These are phyloP conservation scores for Agaricus subrufescens DNA, from an alignment of 768 basidiomycete species.

Conservation along the genomic window DNA sequence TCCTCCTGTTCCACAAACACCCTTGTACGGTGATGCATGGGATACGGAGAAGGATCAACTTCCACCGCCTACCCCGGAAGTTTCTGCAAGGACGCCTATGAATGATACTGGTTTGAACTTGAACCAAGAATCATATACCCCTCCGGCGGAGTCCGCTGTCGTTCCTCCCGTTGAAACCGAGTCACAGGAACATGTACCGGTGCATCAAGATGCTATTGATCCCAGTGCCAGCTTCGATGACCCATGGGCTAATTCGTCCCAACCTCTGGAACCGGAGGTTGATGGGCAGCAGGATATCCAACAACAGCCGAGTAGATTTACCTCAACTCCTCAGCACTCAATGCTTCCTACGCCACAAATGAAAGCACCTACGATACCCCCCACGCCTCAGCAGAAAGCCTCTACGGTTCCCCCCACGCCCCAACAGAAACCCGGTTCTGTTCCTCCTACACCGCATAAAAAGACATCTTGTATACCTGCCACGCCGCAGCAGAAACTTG, in stretches of 20 bases:
- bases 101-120: neutral
- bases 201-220: neutral
- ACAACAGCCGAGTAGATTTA: neutral
- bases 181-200: neutral
- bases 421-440: neutral
- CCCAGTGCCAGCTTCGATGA: neutral
- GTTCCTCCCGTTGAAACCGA: neutral
- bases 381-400: neutral
- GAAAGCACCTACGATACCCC: neutral
- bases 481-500: neutral
- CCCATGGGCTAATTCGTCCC: neutral
- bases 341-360: neutral
- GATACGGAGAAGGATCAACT: conserved; percentile 7
- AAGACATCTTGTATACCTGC: neutral
- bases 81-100: neutral
- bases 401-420: neutral
- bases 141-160: no score
- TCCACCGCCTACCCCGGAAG: conserved; percentile 8
- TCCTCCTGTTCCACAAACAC: conserved; percentile 15
- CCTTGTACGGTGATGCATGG: conserved; percentile 6
- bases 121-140: neutral
- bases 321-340: neutral
- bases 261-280: neutral
- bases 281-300: neutral
- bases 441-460: neutral